phyloP scores from a whole-genome alignment of 225 moss, liverwort and hornwort genomes.

The Ulota crispa region DNA sequence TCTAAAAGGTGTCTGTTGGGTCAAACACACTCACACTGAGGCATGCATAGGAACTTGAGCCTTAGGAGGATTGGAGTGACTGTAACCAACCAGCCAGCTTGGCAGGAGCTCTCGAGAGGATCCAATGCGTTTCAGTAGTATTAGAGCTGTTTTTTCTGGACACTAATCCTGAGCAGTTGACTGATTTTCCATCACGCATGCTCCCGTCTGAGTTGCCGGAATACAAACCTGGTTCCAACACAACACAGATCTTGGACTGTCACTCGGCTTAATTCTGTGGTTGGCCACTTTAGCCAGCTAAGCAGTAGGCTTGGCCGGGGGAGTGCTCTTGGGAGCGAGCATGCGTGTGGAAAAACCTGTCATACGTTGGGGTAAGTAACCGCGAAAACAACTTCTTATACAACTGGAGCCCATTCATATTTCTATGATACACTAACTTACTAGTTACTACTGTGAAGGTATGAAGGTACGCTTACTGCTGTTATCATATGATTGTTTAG shows the following conservation, averaged over 20 bases:
- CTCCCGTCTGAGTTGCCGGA: slow-evolving; percentile 47
- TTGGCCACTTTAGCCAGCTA: too few relatives aligned
- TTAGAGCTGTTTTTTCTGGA: slow-evolving; percentile 47
- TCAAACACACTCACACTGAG: too few relatives aligned
- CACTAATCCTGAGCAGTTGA: slow-evolving; percentile 42
- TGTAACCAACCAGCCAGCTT: not conserved
- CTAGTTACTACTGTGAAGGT: not conserved
- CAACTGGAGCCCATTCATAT: slow-evolving; percentile 34
- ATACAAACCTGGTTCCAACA: not conserved
- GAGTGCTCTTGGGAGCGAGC: slow-evolving; percentile 53
- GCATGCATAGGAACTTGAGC: too few relatives aligned
- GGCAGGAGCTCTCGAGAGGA: not conserved
- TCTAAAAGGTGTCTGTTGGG: not conserved
- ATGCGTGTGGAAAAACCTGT: slow-evolving; percentile 59
- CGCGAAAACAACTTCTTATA: slow-evolving; percentile 43
- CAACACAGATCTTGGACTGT: too few relatives aligned
- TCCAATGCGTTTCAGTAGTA: slow-evolving; percentile 52
- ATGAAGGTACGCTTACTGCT: not conserved
- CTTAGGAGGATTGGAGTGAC: not conserved
- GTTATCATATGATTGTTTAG: not conserved
- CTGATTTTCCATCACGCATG: slow-evolving; percentile 68
- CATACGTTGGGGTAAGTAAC: slow-evolving; percentile 46
- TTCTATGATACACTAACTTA: not conserved
- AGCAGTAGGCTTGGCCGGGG: too few relatives aligned
- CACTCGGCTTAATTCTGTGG: too few relatives aligned